Evolutionary conservation across 495 filamentous ascomycete genomes (phyloP).

Genomic region (Xylaria flabelliformis): DNA sequence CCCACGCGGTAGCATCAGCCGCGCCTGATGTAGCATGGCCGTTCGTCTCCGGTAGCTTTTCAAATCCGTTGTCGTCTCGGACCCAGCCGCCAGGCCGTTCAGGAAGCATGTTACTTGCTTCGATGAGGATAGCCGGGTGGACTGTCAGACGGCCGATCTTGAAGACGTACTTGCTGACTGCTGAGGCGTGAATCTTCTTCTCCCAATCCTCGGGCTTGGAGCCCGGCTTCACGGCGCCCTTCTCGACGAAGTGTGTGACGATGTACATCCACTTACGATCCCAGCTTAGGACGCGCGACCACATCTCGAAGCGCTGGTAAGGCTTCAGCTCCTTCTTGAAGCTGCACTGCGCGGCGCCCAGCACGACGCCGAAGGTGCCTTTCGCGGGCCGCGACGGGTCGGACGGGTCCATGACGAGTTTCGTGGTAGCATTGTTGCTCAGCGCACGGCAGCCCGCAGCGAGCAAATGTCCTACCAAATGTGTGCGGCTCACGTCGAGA

Average conservation of each 20-base stretch:
- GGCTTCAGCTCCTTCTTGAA: conserved; percentile 76
- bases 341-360: conserved; percentile 70
- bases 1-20: conserved; percentile 47
- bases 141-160: conserved; percentile 84
- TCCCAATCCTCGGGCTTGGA: conserved; percentile 40
- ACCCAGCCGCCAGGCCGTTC: conserved; percentile 58
- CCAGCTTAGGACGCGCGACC: conserved; percentile 73
- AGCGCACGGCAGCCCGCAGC: conserved; percentile 52
- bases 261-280: conserved; percentile 64
- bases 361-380: conserved; percentile 62
- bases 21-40: conserved; percentile 38
- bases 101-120: conserved; percentile 72
- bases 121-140: conserved; percentile 77
- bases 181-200: conserved; percentile 58
- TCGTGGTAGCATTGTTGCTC: conserved; percentile 48
- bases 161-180: conserved; percentile 63
- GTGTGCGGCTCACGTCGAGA: conserved; percentile 73
- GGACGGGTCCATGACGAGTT: conserved; percentile 50
- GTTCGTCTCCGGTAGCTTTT: neutral
- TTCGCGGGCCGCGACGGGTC: conserved; percentile 38
- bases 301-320: conserved; percentile 74
- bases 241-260: conserved; percentile 60
- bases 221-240: conserved; percentile 55
- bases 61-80: conserved; percentile 41
- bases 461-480: conserved; percentile 63